Percentiles rank a stretch among this genome's conserved stretches.
Conservation (phyloP, 352 stramenopile species). For the Phytophthora palmivora region DNA sequence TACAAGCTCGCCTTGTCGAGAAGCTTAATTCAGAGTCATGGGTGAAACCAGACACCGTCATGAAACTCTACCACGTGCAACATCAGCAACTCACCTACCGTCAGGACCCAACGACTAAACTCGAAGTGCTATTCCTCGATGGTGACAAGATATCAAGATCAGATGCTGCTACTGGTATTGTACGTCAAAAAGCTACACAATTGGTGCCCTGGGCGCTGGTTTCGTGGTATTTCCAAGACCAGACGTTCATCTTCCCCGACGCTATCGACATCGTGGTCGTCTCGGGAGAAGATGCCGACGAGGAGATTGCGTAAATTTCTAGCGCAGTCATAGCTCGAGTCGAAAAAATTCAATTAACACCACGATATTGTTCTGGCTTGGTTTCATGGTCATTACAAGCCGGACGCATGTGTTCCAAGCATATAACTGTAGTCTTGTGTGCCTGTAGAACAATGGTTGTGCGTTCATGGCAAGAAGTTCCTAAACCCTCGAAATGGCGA, state of each 20-base stretch:
- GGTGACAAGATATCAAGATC: neutral
- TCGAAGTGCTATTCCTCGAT: conserved; percentile 30
- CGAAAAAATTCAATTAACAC: no score
- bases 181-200: conserved; percentile 11
- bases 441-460: no score
- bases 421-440: no score
- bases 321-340: no score
- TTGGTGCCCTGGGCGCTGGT: conserved; percentile 34
- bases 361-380: no score
- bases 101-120: conserved; percentile 13
- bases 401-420: no score
- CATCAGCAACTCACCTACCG: conserved; percentile 33
- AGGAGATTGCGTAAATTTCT: neutral
- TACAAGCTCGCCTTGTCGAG: conserved; percentile 18
- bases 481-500: no score
- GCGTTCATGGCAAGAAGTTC: no score
- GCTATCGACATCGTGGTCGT: conserved; percentile 28
- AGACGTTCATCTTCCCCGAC: conserved; percentile 33
- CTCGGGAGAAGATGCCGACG: conserved; percentile 12
- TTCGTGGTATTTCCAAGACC: conserved; percentile 38
- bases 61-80: conserved; percentile 31
- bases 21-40: conserved; percentile 4
- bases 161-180: neutral
- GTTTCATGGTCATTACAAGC: no score
- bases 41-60: conserved; percentile 2